Evolutionary conservation across 2,329 filamentous ascomycete species (phyloP), one percentile per base, ranked within the genome.

Genomic region (Aspergillus sp.): DNA sequence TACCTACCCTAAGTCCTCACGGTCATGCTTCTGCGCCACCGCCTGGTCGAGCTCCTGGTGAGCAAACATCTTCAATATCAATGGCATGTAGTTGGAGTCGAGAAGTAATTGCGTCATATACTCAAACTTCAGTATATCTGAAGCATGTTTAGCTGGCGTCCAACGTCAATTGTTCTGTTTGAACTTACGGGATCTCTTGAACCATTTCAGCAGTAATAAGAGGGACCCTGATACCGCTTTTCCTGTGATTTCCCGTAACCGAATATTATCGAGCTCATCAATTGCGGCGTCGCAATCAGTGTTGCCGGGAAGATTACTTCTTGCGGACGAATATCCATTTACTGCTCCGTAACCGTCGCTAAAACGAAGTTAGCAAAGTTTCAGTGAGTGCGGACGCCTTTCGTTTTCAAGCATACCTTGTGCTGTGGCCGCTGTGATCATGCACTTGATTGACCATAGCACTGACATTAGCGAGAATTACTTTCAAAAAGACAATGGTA

Each of bases 61-160:
- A 30, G 89, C 86, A 57, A 95, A 88, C 30, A 95, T 75, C 63
- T 96, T 96, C 19, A 98, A 66, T 15, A 94, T 82, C 17, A 98
- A 68, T 1, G 89, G 89, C 5, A 98, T 71, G 56, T 95, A 98
- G 57, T 94, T 96, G 3, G 86, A 91, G 59, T 98, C 91, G 16
- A 98, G 72, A 8, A 98, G 67, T 2, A 98, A 72, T 53, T 98
- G 91, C 1, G 86, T 89, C 51, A 98, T 67, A 51, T 95, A 96
- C 61, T 98, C 91, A 46, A 91, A 95, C 55, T 95, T 94, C 43
- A 98, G 67, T 16, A 96, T 75, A 55, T 98, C 86, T 93, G n/a
- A 29, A 4, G 4, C 27, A 4, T 13, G 10, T 29, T 49, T 35
- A 53, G 39, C 44, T 24, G 14, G 1, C 15, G n/a, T n/a, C n/a